Evolutionary conservation across 805 yeast species (phyloP), one percentile per base, ranked within the genome.

Genomic region (Maudiozyma pseudohumilis): DNA sequence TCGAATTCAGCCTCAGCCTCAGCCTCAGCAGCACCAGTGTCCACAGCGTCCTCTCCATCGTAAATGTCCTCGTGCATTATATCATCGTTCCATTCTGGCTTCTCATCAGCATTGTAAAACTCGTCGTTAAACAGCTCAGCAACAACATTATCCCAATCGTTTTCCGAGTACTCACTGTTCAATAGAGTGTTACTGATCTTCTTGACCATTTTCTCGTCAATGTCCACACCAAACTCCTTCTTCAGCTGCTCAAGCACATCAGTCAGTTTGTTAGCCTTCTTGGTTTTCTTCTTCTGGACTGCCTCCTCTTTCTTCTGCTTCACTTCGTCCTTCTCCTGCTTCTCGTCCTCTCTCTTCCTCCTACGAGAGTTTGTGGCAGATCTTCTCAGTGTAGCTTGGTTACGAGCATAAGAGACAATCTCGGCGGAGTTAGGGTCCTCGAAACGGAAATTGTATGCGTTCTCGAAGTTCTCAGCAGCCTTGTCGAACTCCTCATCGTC

Each of bases 401-500:
- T 80, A 72, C 98, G 86, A 2, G 97, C 96, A 65, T 89, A 92
- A 13, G 94, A 80, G 15, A 88, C 80, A 59, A 92, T 84, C 52
- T 89, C 96, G 0, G 89, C 85, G 6, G 95, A 73, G 46, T 77
- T 75, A 12, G 95, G 87, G 52, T 88, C 96, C 61, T 92, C 98
- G 57, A 74, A 92, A 56, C 98, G 74, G 69, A 89, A 89, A 54
- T 92, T 92, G 63, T 88, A 89, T 0, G 95, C 96, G 45, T 77
- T 76, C 60, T 92, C 98, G 51, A 85, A 87, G 52, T 75, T 67
- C 50, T 92, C 98, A 5, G 82, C 96, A 2, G 94, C 92, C 30
- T 85, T 83, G 34, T 89, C 96, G 53, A 88, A 88, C 39, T 83
- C 92, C 34, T 80, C 89, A 49, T 86, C 94, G 25, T 55, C 61